Conservation (phyloP, 768 basidiomycete species). For the Lepiota subincarnata region DNA sequence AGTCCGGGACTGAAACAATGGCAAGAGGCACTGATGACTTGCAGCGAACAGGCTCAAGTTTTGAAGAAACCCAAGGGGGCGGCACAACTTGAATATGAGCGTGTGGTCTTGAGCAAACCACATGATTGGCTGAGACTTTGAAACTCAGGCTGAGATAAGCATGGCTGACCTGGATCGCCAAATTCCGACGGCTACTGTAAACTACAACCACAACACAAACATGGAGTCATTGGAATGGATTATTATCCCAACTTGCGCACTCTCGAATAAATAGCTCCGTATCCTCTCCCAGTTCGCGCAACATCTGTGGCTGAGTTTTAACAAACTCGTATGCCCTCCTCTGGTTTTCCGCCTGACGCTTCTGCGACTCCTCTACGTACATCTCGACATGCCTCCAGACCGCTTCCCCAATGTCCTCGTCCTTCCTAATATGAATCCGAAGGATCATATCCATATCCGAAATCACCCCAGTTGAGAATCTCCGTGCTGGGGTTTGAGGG, state of each 20-base stretch:
- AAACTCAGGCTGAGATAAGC: no score
- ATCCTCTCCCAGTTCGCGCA: not conserved
- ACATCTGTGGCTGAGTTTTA: not conserved
- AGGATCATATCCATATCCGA: conserved; percentile 1
- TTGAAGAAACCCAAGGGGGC: no score
- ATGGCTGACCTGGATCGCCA: no score
- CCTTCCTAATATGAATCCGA: not conserved
- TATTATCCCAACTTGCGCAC: not conserved
- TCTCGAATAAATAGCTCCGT: not conserved
- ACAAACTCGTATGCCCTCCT: conserved; percentile 2
- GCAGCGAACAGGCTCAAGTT: no score
- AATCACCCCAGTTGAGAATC: not conserved
- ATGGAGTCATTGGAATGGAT: not conserved
- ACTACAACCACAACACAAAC: no score
- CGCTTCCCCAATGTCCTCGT: not conserved
- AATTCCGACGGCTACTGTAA: no score
- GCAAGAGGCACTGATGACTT: no score
- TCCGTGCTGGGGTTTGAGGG: not conserved
- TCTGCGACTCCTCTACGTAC: not conserved
- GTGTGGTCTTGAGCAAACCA: no score
- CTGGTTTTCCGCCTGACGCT: not conserved
- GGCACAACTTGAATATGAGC: no score
- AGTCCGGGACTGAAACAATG: no score
- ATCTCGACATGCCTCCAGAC: not conserved
- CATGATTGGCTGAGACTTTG: no score